Base-by-base conservation (phyloP, 208 protist genomes). In the Wallacemonas collosoma region DNA sequence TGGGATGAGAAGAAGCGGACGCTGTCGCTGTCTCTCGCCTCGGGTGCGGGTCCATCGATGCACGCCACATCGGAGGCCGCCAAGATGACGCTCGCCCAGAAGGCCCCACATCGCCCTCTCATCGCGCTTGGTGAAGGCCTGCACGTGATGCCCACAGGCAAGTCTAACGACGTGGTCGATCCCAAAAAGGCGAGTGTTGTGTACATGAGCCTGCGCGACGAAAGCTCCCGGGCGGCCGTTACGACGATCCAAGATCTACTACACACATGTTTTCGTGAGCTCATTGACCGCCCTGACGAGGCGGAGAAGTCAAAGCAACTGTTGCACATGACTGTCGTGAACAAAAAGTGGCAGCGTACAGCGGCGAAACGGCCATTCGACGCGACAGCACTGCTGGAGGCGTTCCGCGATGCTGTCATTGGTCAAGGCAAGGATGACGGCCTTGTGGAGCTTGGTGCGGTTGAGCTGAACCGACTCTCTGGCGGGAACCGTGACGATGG, bases 281-380 rank as follows among this genome's bases (percentile, higher is more conserved):
- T 93, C 41, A 87, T 87, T 26, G 70, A 89, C 73, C 70, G 71
- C 36, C 65, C 76, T 3, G 54, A 57, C 44, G 85, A 78, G 56
- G 75, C 68, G 17, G 78, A 81, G 47, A 75, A 75, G 38, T 72
- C 62, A 14, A 80, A 79, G 51, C 41, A 82, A 26, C 61, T 85
- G n/a, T 50, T 93, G 64, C 91, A 96, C 73, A 81, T 91, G 72
- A 96, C 91, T 26, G 65, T 96, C 14, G 75, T 96, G 68, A 93
- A 94, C 62, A 90, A 80, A 44, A 94, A 94, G 69, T 96, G 91
- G 89, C 68, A 81, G 11, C 64, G 51, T 35, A 73, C 50, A 2
- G 72, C 60, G 45, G 74, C 72, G 15, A 70, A 76, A 57, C 63
- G 51, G 41, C 76, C 77, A 0, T 90, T 90, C 41, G 77, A 90